phyloP scores from a whole-genome alignment of 208 protist species.

The Trypanosoma cruzi region DNA sequence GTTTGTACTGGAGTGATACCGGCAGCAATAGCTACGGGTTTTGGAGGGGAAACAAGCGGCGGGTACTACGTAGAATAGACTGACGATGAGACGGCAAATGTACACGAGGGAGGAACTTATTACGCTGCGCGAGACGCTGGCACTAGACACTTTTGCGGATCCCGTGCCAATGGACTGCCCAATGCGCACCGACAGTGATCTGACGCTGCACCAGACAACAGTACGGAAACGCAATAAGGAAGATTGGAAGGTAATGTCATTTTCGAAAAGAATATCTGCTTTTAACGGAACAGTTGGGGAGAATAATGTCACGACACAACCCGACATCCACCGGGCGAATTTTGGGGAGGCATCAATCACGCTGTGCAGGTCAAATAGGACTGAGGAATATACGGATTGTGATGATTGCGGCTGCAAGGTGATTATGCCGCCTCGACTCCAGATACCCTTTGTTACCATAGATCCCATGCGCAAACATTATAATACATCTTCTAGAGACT shows the following conservation, averaged over 20 bases:
- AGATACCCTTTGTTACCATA: slow-evolving; percentile 18
- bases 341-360: slow-evolving; percentile 39
- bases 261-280: neutral
- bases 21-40: too few species aligned
- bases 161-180: slow-evolving; percentile 22
- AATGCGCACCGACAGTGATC: slow-evolving; percentile 21
- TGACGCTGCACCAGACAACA: slow-evolving; percentile 16
- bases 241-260: neutral
- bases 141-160: slow-evolving; percentile 8
- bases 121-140: slow-evolving; percentile 9
- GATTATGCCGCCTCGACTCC: slow-evolving; percentile 10
- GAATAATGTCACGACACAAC: neutral
- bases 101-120: slow-evolving; percentile 28
- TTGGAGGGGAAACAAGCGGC: too few species aligned
- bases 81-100: neutral
- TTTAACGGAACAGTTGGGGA: slow-evolving; percentile 12
- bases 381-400: neutral
- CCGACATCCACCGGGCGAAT: slow-evolving; percentile 9
- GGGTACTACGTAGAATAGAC: too few species aligned
- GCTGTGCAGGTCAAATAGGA: slow-evolving; percentile 25
- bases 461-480: slow-evolving; percentile 12
- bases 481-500: neutral
- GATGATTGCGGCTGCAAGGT: neutral
- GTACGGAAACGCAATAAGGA: slow-evolving; percentile 20
- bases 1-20: too few species aligned